Conservation (phyloP, 2,329 filamentous ascomycete species). For the Clarireedia hainanense region DNA sequence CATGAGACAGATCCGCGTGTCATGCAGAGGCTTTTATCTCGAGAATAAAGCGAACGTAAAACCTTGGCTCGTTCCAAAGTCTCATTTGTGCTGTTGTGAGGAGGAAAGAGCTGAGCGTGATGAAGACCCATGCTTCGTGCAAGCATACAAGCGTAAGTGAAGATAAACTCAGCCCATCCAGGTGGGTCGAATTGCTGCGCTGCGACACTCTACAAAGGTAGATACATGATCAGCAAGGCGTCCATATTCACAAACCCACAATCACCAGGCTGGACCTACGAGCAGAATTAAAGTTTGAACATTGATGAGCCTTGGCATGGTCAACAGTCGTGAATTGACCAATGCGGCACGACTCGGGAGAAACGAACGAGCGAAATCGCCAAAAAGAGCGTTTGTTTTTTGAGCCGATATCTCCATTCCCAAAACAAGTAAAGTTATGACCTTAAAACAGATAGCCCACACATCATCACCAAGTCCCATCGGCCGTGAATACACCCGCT, state of each 20-base stretch:
- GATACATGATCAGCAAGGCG: background rate
- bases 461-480: conserved; percentile 1
- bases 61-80: conserved; percentile 7
- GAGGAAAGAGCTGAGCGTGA: conserved; percentile 4
- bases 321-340: conserved; percentile 8
- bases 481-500: conserved; percentile 1
- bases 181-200: conserved; percentile 9
- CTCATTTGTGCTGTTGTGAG: background rate
- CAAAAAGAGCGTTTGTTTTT: background rate
- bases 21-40: conserved; percentile 8
- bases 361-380: conserved; percentile 7
- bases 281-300: conserved; percentile 8
- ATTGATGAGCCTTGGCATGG: conserved; percentile 8
- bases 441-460: conserved; percentile 7
- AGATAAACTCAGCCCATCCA: conserved; percentile 7
- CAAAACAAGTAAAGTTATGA: conserved; percentile 5
- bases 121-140: conserved; percentile 6
- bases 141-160: conserved; percentile 7
- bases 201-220: conserved; percentile 2
- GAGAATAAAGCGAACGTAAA: background rate
- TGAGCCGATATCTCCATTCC: conserved; percentile 8
- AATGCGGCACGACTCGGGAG: conserved; percentile 9
- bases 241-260: background rate
- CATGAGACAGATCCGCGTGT: conserved; percentile 7
- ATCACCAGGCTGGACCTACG: background rate